Percentiles rank a stretch among this genome's conserved stretches.
These are phyloP conservation scores for Diutina sp. DNA, from an alignment of 1,139 yeast genomes.

Conservation along the genomic window DNA sequence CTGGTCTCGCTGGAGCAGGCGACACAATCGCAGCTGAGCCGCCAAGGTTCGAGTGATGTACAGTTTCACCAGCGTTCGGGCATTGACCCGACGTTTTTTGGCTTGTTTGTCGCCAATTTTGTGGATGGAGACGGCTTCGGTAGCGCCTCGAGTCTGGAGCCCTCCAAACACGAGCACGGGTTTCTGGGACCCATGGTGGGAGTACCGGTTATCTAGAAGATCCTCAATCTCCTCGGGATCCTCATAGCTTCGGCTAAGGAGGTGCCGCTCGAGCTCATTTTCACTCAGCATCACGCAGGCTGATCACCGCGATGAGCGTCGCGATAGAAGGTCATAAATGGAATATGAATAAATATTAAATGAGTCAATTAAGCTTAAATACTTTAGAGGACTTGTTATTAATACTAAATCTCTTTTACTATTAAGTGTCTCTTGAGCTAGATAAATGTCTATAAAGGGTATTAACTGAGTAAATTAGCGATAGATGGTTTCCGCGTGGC, in stretches of 20 bases:
- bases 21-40: not conserved
- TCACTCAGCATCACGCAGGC: not conserved
- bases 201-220: conserved; percentile 43
- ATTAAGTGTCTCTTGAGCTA: not conserved
- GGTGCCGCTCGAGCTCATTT: conserved; percentile 29
- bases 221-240: conserved; percentile 30
- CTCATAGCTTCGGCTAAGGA: conserved; percentile 39
- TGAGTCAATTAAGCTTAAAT: too few relatives aligned
- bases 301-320: not conserved
- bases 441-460: not conserved
- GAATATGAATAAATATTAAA: too few relatives aligned
- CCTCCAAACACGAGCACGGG: conserved; percentile 34
- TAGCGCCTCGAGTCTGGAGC: conserved; percentile 18
- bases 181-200: conserved; percentile 44
- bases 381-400: too few relatives aligned
- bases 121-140: conserved; percentile 7
- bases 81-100: conserved; percentile 16
- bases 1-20: too few relatives aligned
- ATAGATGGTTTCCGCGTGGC: not conserved
- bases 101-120: conserved; percentile 2
- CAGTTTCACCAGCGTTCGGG: not conserved
- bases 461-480: not conserved
- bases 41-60: not conserved
- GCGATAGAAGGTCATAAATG: not conserved
- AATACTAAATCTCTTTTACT: too few relatives aligned